These are phyloP conservation scores for Astrephomene gubernaculifera DNA, from an alignment of 139 green algal genomes.

Conservation along the genomic window DNA sequence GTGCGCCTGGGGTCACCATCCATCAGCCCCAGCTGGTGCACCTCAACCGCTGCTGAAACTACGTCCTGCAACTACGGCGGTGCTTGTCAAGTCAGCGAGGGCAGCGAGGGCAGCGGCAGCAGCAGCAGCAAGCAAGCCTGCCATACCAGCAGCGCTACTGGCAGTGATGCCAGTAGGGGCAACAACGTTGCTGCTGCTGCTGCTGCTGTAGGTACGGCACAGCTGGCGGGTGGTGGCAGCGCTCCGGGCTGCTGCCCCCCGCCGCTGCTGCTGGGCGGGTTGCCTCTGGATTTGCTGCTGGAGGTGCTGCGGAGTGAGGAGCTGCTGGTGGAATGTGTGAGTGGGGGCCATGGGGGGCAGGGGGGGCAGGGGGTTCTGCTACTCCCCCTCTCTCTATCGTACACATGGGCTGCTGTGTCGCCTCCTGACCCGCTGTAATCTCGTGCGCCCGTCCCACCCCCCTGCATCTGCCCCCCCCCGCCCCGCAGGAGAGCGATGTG, in stretches of 20 bases:
- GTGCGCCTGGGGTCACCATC: neutral
- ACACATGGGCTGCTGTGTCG: too few relatives aligned
- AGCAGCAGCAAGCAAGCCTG: neutral
- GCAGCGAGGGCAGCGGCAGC: neutral
- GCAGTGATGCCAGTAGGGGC: neutral
- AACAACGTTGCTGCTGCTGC: neutral
- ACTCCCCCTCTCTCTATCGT: too few relatives aligned
- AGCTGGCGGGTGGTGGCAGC: neutral
- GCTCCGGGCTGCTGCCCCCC: neutral
- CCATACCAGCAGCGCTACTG: neutral
- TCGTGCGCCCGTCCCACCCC: too few relatives aligned
- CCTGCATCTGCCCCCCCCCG: neutral
- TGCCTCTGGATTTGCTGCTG: slow-evolving; percentile 26
- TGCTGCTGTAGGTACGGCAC: neutral
- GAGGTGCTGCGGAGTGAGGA: slow-evolving; percentile 42
- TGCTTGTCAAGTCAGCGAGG: neutral
- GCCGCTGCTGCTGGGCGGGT: neutral
- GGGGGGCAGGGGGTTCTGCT: neutral
- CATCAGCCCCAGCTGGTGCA: neutral
- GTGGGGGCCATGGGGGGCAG: neutral
- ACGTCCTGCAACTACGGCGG: neutral
- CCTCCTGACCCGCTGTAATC: too few relatives aligned
- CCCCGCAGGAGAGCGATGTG: slow-evolving; percentile 25
- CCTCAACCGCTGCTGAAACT: neutral
- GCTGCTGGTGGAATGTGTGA: slow-evolving; percentile 37